These are phyloP conservation scores for Globisporangium irregulare DNA, from an alignment of 352 stramenopile genomes.

Conservation along the genomic window DNA sequence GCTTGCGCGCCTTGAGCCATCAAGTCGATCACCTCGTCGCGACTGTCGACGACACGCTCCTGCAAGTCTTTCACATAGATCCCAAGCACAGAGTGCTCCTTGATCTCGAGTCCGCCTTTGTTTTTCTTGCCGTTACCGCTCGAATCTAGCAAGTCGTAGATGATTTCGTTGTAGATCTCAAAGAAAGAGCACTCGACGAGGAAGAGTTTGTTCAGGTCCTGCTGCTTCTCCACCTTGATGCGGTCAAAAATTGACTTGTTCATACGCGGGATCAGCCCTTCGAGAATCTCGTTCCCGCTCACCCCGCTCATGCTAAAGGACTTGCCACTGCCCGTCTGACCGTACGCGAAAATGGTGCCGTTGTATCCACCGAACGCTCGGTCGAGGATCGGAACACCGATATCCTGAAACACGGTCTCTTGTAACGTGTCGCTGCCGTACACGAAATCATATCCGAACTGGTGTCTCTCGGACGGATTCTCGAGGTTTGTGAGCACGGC, in stretches of 20 bases:
- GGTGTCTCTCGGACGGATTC: constrained; percentile 70
- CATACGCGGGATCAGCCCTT: constrained; percentile 91
- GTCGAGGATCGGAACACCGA: constrained; percentile 76
- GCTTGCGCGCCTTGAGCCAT: constrained; percentile 69
- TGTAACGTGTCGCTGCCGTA: constrained; percentile 82
- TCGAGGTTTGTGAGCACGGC: constrained; percentile 83
- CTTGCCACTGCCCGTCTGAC: constrained; percentile 85
- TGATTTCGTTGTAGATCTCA: constrained; percentile 97
- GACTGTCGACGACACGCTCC: constrained; percentile 83
- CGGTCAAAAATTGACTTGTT: constrained; percentile 90
- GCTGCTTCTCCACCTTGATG: constrained; percentile 56
- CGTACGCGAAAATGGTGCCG: constrained; percentile 89
- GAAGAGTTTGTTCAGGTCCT: constrained; percentile 78
- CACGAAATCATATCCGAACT: constrained; percentile 89
- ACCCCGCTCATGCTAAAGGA: constrained; percentile 89
- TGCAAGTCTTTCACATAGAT: constrained; percentile 94
- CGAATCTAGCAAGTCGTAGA: constrained; percentile 92
- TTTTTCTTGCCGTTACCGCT: constrained; percentile 85
- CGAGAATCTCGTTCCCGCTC: constrained; percentile 46
- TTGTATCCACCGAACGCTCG: constrained; percentile 86
- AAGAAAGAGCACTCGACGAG: constrained; percentile 93
- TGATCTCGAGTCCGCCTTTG: constrained; percentile 90
- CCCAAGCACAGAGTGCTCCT: constrained; percentile 92
- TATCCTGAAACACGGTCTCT: constrained; percentile 71
- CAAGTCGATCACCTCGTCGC: constrained; percentile 82